These are phyloP conservation scores for Cytidiella melzeri DNA, from an alignment of 768 basidiomycete species.

Conservation along the genomic window DNA sequence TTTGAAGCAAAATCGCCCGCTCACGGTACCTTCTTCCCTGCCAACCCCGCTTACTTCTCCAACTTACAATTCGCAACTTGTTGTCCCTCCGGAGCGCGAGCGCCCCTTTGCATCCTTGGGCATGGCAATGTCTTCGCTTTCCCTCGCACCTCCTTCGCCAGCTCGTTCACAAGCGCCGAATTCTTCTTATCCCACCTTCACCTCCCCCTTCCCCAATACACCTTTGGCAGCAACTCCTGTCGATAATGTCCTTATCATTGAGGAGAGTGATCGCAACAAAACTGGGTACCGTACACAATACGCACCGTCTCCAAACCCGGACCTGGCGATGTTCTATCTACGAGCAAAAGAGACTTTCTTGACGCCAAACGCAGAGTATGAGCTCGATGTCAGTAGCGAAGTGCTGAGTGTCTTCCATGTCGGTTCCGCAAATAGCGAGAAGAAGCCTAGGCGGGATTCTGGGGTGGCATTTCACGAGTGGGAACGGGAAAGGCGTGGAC, in stretches of 20 bases:
- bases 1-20: conserved; percentile 10
- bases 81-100: not conserved
- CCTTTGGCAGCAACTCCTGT: not conserved
- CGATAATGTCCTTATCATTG: not conserved
- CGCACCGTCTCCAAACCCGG: conserved; percentile 17
- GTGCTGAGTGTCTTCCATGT: conserved; percentile 42
- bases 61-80: not conserved
- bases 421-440: conserved; percentile 21
- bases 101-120: conserved; percentile 9
- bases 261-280: conserved; percentile 8
- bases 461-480: not conserved
- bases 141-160: conserved; percentile 12
- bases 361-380: conserved; percentile 63
- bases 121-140: conserved; percentile 5
- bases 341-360: conserved; percentile 81
- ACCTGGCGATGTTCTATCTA: conserved; percentile 67
- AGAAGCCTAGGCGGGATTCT: not conserved
- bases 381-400: conserved; percentile 64
- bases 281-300: not conserved
- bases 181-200: not conserved
- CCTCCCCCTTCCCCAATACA: conserved; percentile 1
- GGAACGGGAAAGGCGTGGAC: not conserved
- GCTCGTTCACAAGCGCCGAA: conserved; percentile 6
- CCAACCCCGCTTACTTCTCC: not conserved
- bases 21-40: conserved; percentile 1